Conservation (phyloP, 2,329 filamentous ascomycete species). For the Arthrinium phaeospermum region DNA sequence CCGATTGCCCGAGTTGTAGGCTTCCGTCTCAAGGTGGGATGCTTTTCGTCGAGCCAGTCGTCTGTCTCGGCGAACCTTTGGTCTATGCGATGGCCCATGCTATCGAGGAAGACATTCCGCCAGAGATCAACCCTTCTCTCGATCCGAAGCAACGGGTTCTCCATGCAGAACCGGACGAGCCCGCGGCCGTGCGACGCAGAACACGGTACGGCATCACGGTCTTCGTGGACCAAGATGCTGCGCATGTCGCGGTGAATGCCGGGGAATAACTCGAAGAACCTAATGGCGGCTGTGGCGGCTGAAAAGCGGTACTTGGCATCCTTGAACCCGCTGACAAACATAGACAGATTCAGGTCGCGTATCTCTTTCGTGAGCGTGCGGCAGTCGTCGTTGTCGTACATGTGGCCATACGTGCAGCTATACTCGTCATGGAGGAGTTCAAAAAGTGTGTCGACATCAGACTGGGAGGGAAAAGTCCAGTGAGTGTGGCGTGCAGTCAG, state of each 20-base stretch:
- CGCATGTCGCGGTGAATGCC: not conserved
- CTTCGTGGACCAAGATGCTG: not conserved
- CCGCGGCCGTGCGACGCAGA: not conserved
- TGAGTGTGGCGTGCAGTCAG: not conserved
- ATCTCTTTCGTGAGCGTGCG: not conserved
- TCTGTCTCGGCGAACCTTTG: not conserved
- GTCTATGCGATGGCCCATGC: not conserved
- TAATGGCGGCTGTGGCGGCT: not conserved
- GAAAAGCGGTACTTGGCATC: not conserved
- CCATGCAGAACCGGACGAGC: not conserved
- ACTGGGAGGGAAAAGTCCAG: not conserved
- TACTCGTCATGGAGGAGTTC: not conserved
- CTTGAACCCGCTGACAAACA: not conserved
- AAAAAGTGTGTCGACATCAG: not conserved
- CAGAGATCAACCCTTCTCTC: conserved; percentile 2
- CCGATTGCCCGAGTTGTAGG: not conserved
- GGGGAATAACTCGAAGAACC: not conserved
- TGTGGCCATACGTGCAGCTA: not conserved
- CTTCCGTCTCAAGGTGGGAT: not conserved
- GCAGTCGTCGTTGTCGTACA: not conserved
- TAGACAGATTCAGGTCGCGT: not conserved
- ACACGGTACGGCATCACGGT: not conserved
- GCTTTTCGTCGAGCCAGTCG: too few species aligned
- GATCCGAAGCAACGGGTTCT: not conserved
- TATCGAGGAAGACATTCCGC: not conserved